Evolutionary conservation across 495 filamentous ascomycete genomes (phyloP).

Genomic region (Neurospora cerealis): DNA sequence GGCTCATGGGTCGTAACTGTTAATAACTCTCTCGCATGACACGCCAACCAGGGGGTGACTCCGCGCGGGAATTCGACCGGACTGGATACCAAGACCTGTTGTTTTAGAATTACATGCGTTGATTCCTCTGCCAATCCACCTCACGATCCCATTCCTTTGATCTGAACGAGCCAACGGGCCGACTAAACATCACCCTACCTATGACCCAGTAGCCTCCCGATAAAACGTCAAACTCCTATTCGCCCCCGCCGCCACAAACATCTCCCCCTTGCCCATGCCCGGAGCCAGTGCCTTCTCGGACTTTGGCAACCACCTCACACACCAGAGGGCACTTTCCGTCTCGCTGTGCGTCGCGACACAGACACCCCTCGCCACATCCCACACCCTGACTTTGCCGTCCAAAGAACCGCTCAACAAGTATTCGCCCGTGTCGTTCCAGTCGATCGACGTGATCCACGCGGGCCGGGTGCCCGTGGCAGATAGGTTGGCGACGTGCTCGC

Average conservation of each 20-base stretch:
- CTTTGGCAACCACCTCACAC: slow-evolving; percentile 81
- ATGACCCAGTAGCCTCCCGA: slow-evolving; percentile 77
- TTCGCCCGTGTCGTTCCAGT: slow-evolving; percentile 92
- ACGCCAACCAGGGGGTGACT: neutral
- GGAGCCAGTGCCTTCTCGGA: slow-evolving; percentile 25
- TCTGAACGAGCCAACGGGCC: too few species aligned
- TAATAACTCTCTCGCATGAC: neutral
- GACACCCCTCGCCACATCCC: slow-evolving; percentile 68
- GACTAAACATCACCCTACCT: neutral
- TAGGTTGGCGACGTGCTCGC: slow-evolving; percentile 84
- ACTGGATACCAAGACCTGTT: neutral
- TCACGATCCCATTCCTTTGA: too few species aligned
- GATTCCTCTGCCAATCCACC: too few species aligned
- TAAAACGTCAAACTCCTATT: slow-evolving; percentile 78
- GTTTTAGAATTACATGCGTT: neutral
- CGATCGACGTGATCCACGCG: slow-evolving; percentile 79
- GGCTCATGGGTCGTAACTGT: neutral
- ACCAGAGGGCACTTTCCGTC: slow-evolving; percentile 78
- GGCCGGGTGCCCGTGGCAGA: slow-evolving; percentile 47
- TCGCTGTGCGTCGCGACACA: slow-evolving; percentile 94
- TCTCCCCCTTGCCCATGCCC: slow-evolving; percentile 58
- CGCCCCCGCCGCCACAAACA: slow-evolving; percentile 78
- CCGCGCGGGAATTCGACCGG: neutral
- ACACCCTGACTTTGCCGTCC: slow-evolving; percentile 91
- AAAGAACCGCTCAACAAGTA: slow-evolving; percentile 79